phyloP scores from a whole-genome alignment of 208 protist species.

The Crithidia acanthocephali region DNA sequence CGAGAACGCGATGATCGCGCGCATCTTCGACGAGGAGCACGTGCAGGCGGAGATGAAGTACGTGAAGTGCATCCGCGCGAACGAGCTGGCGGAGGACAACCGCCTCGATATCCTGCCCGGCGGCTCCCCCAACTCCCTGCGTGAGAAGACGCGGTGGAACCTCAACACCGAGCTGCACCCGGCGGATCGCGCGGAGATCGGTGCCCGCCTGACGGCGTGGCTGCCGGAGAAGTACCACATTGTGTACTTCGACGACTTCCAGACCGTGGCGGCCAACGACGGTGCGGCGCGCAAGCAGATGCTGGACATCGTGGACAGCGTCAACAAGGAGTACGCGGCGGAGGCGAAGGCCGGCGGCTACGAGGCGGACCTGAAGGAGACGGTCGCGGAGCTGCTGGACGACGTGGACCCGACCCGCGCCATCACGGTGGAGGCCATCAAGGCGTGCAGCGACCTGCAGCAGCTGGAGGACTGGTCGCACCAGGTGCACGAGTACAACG shows the following conservation, averaged over 20 bases:
- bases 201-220: conserved; percentile 81
- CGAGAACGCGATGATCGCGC: conserved; percentile 82
- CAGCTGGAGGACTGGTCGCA: conserved; percentile 84
- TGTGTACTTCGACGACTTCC: conserved; percentile 90
- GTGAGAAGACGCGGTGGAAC: conserved; percentile 91
- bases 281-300: conserved; percentile 68
- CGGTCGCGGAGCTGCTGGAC: conserved; percentile 66
- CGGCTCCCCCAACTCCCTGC: conserved; percentile 85
- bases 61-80: conserved; percentile 90
- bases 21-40: conserved; percentile 90
- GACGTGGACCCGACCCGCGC: conserved; percentile 82
- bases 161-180: conserved; percentile 87
- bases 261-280: conserved; percentile 88
- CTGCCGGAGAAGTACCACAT: conserved; percentile 93
- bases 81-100: conserved; percentile 90
- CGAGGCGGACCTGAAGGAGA: conserved; percentile 70
- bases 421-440: conserved; percentile 77
- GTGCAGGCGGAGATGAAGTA: conserved; percentile 92
- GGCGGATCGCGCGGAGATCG: conserved; percentile 79
- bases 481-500: conserved; percentile 89
- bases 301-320: conserved; percentile 77
- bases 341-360: conserved; percentile 75
- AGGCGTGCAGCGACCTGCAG: conserved; percentile 63
- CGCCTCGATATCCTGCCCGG: conserved; percentile 87
- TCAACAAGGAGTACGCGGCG: conserved; percentile 76